Evolutionary conservation across 2,329 filamentous ascomycete species (phyloP), one percentile per base, ranked within the genome.

Genomic region (Cordyceps cicadae): DNA sequence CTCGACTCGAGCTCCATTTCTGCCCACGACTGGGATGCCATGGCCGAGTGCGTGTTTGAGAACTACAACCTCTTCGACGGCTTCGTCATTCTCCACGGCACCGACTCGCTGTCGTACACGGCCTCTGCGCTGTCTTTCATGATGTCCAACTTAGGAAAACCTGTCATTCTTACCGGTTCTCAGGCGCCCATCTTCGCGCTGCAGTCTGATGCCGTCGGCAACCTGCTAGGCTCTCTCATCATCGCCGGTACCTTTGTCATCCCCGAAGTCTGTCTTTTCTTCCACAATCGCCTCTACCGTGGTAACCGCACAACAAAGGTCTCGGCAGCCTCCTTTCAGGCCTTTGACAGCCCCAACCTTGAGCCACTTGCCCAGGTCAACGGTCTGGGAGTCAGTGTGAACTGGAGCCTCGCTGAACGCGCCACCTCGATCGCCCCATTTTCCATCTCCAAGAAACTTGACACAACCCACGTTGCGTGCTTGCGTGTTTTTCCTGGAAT

Each of bases 241-340:
- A 88, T 96, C 60, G 92, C 92, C 3, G 91, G 91, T 39, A 94
- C 94, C 63, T 96, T 96, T 70, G 89, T 91, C 76, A 90, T 97
- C 62, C 92, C 92, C 0, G 92, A 96, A 72, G 92, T 97, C 58
- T 92, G 90, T 71, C 81, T 97, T 41, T 96, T 95, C 78, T 97
- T 97, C 80, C 90, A 94, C 74, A 89, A 95, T 76, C 90, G 87
- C 66, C 82, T 97, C 21, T 95, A 92, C 76, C 86, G 92, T 29
- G 92, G 92, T 17, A 96, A 96, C 74, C 81, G 92, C 62, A 87
- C 89, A 11, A 94, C 90, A 64, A 97, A 97, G 73, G 85, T 95
- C 37, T 92, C 90, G 15, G 89, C 92, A 6, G 90, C 89, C 62
- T 86, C 89, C 59, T 96, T 95, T 70, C 86, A 90, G 61, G 92